Conservation (phyloP, 257 asterid species). For the Nicotiana benthamiana region DNA sequence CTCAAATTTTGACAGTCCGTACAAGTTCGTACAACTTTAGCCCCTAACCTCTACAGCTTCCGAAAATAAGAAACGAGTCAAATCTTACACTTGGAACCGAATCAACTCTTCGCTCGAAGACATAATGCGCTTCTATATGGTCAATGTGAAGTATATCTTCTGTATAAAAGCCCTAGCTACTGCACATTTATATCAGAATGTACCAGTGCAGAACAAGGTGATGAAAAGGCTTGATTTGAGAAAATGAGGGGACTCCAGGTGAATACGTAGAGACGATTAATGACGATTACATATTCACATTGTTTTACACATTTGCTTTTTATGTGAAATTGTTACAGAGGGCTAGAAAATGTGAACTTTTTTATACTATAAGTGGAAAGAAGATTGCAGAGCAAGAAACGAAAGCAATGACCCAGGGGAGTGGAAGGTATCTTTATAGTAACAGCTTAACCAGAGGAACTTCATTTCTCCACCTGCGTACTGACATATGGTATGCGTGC, state of each 20-base stretch:
- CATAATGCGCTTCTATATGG: not conserved
- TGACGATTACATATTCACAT: not conserved
- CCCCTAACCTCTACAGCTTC: not conserved
- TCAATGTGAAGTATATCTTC: constrained; percentile 1
- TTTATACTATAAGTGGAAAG: not conserved
- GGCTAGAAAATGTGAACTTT: constrained; percentile 1
- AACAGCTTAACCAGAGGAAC: not conserved
- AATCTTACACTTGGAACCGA: not conserved
- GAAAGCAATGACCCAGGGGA: not conserved
- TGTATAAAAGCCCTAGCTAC: constrained; percentile 17
- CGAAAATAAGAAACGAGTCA: not conserved
- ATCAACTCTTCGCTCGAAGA: not conserved
- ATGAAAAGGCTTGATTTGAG: not conserved
- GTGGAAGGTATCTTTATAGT: constrained; percentile 2
- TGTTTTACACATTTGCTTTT: not conserved
- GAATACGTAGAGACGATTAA: not conserved
- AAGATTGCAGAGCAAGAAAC: not conserved
- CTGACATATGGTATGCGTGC: not conserved
- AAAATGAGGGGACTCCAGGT: not conserved
- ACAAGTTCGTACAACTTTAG: not conserved
- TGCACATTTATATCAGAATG: not conserved
- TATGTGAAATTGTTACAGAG: constrained; percentile 1
- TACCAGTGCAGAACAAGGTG: not conserved
- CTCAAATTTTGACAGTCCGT: constrained; percentile 2
- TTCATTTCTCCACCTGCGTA: not conserved